These are phyloP conservation scores for Thalia dealbata DNA, from an alignment of 176 grass and related monocot genomes.

Conservation along the genomic window DNA sequence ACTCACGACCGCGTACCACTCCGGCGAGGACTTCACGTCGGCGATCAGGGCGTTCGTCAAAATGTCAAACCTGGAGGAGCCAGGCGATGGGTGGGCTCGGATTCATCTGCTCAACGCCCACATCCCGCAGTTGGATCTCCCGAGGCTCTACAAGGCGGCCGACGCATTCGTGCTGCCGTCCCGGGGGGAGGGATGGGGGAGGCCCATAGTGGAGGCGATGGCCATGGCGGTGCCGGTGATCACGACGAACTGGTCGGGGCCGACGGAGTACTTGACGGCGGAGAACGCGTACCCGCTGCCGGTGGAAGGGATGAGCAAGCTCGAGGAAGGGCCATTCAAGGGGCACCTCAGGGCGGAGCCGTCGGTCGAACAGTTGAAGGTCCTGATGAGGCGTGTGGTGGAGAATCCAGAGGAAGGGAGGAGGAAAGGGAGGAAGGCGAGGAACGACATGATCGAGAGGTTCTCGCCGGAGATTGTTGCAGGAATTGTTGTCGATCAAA, in stretches of 20 bases:
- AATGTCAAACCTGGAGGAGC: conserved; percentile 24
- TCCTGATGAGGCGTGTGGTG: conserved; percentile 45
- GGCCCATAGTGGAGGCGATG: conserved; percentile 58
- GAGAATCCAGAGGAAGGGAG: conserved; percentile 25
- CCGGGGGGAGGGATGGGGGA: conserved; percentile 56
- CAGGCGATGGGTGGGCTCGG: conserved; percentile 38
- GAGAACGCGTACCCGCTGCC: conserved; percentile 55
- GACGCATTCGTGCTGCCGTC: conserved; percentile 53
- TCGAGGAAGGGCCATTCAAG: conserved; percentile 50
- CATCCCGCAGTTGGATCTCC: conserved; percentile 44
- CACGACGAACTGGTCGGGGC: conserved; percentile 57
- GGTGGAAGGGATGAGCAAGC: conserved; percentile 23
- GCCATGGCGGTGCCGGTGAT: conserved; percentile 58
- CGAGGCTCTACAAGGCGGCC: conserved; percentile 39
- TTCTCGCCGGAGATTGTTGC: conserved; percentile 49
- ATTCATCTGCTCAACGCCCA: conserved; percentile 35
- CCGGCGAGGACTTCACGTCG: conserved; percentile 30
- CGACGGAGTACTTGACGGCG: conserved; percentile 49
- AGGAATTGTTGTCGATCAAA: conserved; percentile 37
- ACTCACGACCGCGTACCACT: conserved; percentile 49
- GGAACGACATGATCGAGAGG: conserved; percentile 38
- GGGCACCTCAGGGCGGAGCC: conserved; percentile 53
- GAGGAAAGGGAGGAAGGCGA: conserved; percentile 49
- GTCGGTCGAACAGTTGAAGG: conserved; percentile 29
- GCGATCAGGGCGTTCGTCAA: conserved; percentile 34